Conservation (phyloP, 768 basidiomycete genomes). For the Neoboletus magnificus region DNA sequence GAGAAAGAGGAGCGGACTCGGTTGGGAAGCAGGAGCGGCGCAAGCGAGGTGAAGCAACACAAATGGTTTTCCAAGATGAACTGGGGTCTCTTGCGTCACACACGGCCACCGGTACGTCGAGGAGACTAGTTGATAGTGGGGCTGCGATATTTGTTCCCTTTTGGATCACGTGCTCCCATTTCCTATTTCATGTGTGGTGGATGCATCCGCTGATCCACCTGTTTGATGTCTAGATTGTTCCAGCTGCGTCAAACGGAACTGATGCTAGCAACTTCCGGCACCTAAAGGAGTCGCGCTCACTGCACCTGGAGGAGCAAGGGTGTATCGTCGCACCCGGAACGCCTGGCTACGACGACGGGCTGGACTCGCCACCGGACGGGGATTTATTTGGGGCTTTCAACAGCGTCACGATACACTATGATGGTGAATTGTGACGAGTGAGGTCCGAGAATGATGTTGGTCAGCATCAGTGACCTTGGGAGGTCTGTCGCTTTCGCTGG, state of each 20-base stretch:
- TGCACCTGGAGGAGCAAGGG: constrained; percentile 78
- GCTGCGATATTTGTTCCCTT: neutral
- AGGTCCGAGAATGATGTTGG: neutral
- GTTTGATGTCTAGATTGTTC: constrained; percentile 63
- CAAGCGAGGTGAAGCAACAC: constrained; percentile 98
- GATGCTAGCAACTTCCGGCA: constrained; percentile 90
- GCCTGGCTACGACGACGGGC: constrained; percentile 42
- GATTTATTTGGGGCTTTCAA: constrained; percentile 88
- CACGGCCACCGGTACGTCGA: constrained; percentile 80
- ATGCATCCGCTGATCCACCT: constrained; percentile 24
- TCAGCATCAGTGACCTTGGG: neutral
- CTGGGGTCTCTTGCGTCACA: constrained; percentile 94
- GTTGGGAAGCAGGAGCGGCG: constrained; percentile 88
- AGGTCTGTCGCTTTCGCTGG: constrained; percentile 19
- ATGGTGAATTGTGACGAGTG: constrained; percentile 42
- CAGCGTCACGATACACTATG: constrained; percentile 85
- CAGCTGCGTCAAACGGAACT: constrained; percentile 64
- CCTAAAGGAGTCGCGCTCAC: constrained; percentile 84
- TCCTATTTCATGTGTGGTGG: constrained; percentile 16
- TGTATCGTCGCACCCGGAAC: constrained; percentile 36
- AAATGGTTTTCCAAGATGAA: constrained; percentile 97
- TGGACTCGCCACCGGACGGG: constrained; percentile 43
- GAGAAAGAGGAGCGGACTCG: constrained; percentile 90
- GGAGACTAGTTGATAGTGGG: neutral
- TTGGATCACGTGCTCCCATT: constrained; percentile 9